These are phyloP conservation scores for Alternaria sp. DNA, from an alignment of 2,329 filamentous ascomycete species.

Conservation along the genomic window DNA sequence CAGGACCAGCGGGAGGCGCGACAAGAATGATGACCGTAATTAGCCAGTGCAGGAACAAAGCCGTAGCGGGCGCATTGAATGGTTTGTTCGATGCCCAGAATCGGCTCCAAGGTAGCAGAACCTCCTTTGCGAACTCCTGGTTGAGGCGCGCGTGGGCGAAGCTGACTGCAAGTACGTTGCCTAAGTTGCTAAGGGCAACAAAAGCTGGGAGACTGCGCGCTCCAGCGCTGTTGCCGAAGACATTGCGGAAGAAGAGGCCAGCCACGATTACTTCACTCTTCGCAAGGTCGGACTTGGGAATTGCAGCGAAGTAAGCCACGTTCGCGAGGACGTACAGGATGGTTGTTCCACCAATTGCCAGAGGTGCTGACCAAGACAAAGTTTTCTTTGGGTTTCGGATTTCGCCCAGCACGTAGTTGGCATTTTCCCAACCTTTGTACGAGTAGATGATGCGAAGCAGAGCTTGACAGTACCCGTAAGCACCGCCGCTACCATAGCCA, in stretches of 20 bases:
- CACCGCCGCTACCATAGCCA: constrained; percentile 47
- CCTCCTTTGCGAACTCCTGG: constrained; percentile 74
- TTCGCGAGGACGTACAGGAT: constrained; percentile 70
- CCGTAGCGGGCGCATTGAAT: constrained; percentile 65
- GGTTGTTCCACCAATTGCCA: constrained; percentile 67
- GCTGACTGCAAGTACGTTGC: constrained; percentile 68
- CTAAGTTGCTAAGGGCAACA: constrained; percentile 68
- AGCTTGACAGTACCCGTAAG: constrained; percentile 62
- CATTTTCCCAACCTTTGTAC: constrained; percentile 63
- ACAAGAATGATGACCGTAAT: constrained; percentile 71
- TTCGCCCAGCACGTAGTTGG: constrained; percentile 69
- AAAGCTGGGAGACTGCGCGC: constrained; percentile 58
- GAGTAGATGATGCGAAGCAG: constrained; percentile 68
- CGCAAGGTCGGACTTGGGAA: constrained; percentile 66
- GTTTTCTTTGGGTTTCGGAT: constrained; percentile 65
- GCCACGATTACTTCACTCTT: constrained; percentile 68
- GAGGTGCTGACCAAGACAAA: constrained; percentile 63
- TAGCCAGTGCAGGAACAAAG: constrained; percentile 70
- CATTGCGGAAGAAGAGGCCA: constrained; percentile 67
- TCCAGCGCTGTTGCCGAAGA: constrained; percentile 66
- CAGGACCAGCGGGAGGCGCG: constrained; percentile 71
- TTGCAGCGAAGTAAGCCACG: constrained; percentile 71
- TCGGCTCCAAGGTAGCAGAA: constrained; percentile 69
- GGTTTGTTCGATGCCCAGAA: constrained; percentile 76
- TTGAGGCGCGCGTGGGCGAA: constrained; percentile 68